Percentiles rank a stretch among this genome's conserved stretches.
Evolutionary conservation across 768 basidiomycete species (phyloP).

Genomic region (Hygrophoropsis aurantiaca): DNA sequence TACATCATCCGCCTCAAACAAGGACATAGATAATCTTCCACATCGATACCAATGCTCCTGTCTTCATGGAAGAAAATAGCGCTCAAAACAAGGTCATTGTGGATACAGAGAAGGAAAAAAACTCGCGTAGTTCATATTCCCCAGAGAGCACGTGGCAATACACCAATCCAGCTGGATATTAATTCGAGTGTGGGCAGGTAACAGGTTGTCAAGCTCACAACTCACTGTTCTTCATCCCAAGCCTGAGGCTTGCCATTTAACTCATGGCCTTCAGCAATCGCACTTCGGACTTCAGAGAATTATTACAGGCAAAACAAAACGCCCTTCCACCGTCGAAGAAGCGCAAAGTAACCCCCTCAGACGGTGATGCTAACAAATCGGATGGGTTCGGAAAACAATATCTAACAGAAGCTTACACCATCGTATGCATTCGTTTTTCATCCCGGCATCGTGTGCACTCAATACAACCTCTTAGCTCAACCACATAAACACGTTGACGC

Average conservation of each 20-base stretch:
- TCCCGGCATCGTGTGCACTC: background rate
- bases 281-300: conserved; percentile 60
- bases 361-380: conserved; percentile 37
- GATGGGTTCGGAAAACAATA: conserved; percentile 60
- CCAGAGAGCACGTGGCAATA: conserved; percentile 22
- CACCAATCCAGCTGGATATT: conserved; percentile 2
- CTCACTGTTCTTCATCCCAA: conserved; percentile 4
- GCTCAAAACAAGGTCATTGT: conserved; percentile 27
- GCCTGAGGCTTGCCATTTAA: no score
- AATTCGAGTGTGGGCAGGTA: conserved; percentile 1
- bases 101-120: conserved; percentile 10
- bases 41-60: conserved; percentile 23
- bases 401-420: conserved; percentile 70
- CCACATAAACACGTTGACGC: conserved; percentile 67
- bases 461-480: conserved; percentile 49
- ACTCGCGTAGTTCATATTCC: conserved; percentile 8
- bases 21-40: conserved; percentile 47
- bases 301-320: conserved; percentile 47
- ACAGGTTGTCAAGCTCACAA: conserved; percentile 5
- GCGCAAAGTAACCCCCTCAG: conserved; percentile 40
- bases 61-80: conserved; percentile 4
- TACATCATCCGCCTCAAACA: conserved; percentile 74
- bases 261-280: conserved; percentile 59
- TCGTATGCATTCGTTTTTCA: conserved; percentile 40
- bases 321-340: conserved; percentile 46